phyloP scores from a whole-genome alignment of 495 filamentous ascomycete genomes.

The Daldinia decipiens region DNA sequence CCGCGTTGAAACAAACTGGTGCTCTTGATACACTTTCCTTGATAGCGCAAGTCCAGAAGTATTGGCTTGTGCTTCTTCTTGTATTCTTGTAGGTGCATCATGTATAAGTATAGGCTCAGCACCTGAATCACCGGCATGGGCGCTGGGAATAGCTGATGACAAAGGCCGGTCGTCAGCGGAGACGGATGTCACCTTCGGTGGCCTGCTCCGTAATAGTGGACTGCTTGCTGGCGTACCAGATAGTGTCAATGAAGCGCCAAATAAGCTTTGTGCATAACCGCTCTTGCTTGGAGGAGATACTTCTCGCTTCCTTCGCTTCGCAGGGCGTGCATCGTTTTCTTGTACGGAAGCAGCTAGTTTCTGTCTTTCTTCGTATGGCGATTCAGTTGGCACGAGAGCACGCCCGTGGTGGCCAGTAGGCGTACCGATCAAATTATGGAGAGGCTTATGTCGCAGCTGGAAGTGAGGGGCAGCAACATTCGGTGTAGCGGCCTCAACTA shows the following conservation, averaged over 20 bases:
- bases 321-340: conserved; percentile 35
- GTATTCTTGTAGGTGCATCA: not conserved
- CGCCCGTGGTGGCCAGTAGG: conserved; percentile 63
- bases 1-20: not conserved
- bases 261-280: conserved; percentile 63
- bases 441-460: conserved; percentile 55
- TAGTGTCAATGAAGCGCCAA: conserved; percentile 59
- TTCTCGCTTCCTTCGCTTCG: conserved; percentile 54
- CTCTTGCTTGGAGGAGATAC: conserved; percentile 55
- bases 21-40: conserved; percentile 2
- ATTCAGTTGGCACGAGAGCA: conserved; percentile 57
- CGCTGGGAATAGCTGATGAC: conserved; percentile 18
- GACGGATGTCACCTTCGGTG: conserved; percentile 19
- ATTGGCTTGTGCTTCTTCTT: not conserved
- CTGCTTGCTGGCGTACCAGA: conserved; percentile 55
- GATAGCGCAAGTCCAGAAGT: conserved; percentile 1
- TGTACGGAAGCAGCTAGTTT: conserved; percentile 32
- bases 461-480: conserved; percentile 36
- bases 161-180: conserved; percentile 20
- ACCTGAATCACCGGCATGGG: conserved; percentile 9
- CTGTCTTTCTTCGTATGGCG: conserved; percentile 62
- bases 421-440: conserved; percentile 58
- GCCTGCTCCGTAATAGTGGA: conserved; percentile 41
- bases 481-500: conserved; percentile 13
- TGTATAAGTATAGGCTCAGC: not conserved